Conservation (phyloP, 306 rosid genomes). For the Clitoria ternatea region DNA sequence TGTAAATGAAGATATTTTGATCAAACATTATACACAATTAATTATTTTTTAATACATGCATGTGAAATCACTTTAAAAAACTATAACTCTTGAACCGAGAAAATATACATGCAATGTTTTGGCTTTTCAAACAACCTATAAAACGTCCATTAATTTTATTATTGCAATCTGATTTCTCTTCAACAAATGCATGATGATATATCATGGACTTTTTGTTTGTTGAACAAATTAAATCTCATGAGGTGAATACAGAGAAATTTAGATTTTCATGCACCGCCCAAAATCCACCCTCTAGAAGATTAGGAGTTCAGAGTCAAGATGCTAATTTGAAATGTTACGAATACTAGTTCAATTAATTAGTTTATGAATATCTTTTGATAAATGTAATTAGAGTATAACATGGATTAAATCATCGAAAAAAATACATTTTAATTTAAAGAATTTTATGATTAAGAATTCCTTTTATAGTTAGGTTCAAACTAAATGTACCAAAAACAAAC, state of each 20-base stretch:
- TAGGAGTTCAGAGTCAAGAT: neutral
- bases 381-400: too few species aligned
- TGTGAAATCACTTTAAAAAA: too few species aligned
- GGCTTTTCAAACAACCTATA: too few species aligned
- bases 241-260: neutral
- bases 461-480: neutral
- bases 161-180: slow-evolving; percentile 5
- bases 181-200: slow-evolving; percentile 40
- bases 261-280: slow-evolving; percentile 1
- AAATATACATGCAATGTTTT: too few species aligned
- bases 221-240: slow-evolving; percentile 60
- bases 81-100: too few species aligned
- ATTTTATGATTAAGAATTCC: too few species aligned
- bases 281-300: neutral
- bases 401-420: too few species aligned
- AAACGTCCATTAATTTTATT: neutral
- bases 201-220: slow-evolving; percentile 40
- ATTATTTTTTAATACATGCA: too few species aligned
- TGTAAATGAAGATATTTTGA: too few species aligned
- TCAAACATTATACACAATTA: too few species aligned
- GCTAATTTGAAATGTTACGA: neutral
- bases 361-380: too few species aligned
- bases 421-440: too few species aligned
- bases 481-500: neutral
- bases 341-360: neutral